These are phyloP conservation scores for Chenopodium album DNA, from an alignment of 148 eudicot species.

Conservation along the genomic window DNA sequence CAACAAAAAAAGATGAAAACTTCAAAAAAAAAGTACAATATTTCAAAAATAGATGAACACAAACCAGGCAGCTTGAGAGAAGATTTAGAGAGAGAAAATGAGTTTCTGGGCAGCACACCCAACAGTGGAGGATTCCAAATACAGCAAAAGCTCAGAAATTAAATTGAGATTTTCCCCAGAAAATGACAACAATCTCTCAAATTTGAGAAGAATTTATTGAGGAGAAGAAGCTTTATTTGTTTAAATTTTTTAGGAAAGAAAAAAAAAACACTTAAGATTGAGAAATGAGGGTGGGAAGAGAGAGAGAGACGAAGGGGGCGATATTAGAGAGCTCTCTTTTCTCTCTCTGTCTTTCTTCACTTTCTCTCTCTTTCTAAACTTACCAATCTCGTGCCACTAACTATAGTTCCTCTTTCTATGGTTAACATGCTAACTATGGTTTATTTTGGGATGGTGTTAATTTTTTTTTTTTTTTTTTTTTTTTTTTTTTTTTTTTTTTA, in stretches of 20 bases:
- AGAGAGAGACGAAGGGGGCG: slow-evolving; percentile 4
- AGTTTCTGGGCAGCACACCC: slow-evolving; percentile 1
- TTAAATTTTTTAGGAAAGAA: too few relatives aligned
- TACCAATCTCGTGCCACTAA: slow-evolving; percentile 36
- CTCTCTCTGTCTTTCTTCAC: neutral
- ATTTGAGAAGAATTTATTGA: neutral
- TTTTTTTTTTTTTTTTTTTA: neutral
- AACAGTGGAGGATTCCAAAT: slow-evolving; percentile 1
- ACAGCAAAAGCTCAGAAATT: neutral
- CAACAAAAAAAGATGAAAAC: neutral
- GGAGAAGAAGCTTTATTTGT: too few relatives aligned
- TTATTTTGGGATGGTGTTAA: neutral
- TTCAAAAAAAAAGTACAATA: neutral
- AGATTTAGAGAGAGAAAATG: neutral
- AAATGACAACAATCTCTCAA: slow-evolving; percentile 1
- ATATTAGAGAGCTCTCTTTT: slow-evolving; percentile 1
- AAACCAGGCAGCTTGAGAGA: slow-evolving; percentile 14
- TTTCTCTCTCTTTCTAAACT: slow-evolving; percentile 18
- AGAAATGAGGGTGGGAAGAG: neutral
- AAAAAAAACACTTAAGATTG: neutral
- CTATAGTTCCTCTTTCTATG: slow-evolving; percentile 14
- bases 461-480: neutral
- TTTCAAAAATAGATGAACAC: slow-evolving; percentile 3
- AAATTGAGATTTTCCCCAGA: slow-evolving; percentile 15
- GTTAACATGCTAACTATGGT: slow-evolving; percentile 29